phyloP scores from a whole-genome alignment of 1,284 basidiomycete species.

The Moesziomyces antarcticus region DNA sequence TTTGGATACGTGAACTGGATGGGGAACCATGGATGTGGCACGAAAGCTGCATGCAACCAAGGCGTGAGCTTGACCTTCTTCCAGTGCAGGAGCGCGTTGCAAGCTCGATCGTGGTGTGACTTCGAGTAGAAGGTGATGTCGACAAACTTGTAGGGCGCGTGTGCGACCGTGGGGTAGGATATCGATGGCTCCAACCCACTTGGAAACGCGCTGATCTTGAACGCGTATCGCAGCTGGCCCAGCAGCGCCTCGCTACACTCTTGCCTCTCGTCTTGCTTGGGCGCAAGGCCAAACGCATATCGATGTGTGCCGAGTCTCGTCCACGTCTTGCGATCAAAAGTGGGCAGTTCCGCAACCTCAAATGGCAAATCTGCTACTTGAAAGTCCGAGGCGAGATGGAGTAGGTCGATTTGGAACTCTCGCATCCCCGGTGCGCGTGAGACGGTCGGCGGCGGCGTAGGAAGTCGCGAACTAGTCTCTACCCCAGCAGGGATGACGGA shows the following conservation, averaged over 20 bases:
- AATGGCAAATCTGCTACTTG: neutral
- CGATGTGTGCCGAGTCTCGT: constrained; percentile 6
- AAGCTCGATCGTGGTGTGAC: neutral
- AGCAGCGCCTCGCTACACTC: neutral
- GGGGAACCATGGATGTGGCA: constrained; percentile 1
- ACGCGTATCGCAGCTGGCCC: neutral
- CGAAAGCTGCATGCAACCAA: constrained; percentile 1
- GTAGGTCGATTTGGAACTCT: too few species aligned
- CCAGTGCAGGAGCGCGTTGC: too few species aligned
- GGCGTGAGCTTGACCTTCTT: neutral
- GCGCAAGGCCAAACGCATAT: neutral
- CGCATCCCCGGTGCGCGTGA: too few species aligned
- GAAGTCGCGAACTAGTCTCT: too few species aligned
- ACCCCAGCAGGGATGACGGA: too few species aligned
- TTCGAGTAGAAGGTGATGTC: constrained; percentile 1
- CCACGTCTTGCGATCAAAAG: constrained; percentile 10
- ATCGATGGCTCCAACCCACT: constrained; percentile 1
- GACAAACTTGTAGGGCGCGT: constrained; percentile 1
- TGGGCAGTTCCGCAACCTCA: constrained; percentile 1
- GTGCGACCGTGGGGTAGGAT: neutral
- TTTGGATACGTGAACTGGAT: constrained; percentile 9
- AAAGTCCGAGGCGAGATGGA: neutral
- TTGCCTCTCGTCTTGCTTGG: neutral
- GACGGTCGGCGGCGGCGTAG: too few species aligned
- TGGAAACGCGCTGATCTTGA: neutral